Evolutionary conservation across 441 rosid genomes (phyloP), one percentile per base, ranked within the genome.

Genomic region (Dalechampia spathulata): DNA sequence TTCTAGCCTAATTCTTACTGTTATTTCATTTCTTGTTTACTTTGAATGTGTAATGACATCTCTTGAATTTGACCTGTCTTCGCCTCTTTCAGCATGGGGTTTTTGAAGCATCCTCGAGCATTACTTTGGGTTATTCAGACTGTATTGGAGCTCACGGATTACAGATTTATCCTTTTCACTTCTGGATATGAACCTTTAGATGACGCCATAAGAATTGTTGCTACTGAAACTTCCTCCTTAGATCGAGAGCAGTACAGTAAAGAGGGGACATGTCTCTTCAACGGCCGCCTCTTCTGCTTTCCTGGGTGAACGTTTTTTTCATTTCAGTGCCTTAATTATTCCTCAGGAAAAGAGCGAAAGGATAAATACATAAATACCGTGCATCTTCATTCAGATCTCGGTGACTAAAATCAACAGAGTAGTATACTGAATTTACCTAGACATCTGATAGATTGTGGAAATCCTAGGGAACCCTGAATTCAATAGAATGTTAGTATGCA

Each of bases 81-180:
- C 56, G 28, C 30, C n/a, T 36, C 72, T 48, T 71, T 71, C 87
- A 88, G 98, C 65, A 79, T 88, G 95, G 98, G 98, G n/a, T 86
- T 81, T 65, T 42, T 91, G 66, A 74, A 43, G 79, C 82, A 84
- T 56, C 87, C 96, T 19, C 58, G 39, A 65, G 83, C 85, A 64
- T 91, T 88, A 72, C 83, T 88, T 58, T 67, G 40, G 63, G 83
- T 88, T 58, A 74, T 88, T 44, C 73, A 78, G 70, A 72, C 78
- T 66, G 83, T 84, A 64, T 52, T 77, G 48, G 67, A 70, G 68
- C 75, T 78, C 60, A 73, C 91, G 71, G 66, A 54, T 63, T 69
- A 73, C 77, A 84, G 83, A 67, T 78, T 91, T 69, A 70, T 88
- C 75, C 77, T 91, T 56, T 80, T 84, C 61, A 84, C 95, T n/a